These are phyloP conservation scores for Verticillium klebahnii DNA, from an alignment of 2,329 filamentous ascomycete species.

Conservation along the genomic window DNA sequence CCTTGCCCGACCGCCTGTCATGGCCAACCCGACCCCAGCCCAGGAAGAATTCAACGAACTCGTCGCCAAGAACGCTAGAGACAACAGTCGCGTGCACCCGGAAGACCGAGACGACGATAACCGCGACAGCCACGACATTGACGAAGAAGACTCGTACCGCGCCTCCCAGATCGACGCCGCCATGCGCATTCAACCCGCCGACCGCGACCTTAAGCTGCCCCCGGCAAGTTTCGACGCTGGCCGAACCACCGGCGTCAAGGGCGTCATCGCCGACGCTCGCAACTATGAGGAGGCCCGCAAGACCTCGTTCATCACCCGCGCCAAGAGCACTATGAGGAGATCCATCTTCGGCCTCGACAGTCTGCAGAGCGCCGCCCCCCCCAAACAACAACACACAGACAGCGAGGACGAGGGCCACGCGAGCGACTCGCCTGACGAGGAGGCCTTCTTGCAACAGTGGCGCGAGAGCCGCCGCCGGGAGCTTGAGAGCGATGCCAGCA, in stretches of 20 bases:
- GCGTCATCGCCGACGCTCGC: constrained; percentile 79
- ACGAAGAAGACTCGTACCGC: constrained; percentile 50
- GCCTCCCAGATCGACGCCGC: constrained; percentile 55
- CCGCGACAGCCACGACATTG: constrained; percentile 39
- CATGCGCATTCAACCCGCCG: constrained; percentile 60
- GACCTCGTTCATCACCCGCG: constrained; percentile 48
- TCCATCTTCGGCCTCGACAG: constrained; percentile 49
- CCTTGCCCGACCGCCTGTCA: constrained; percentile 27
- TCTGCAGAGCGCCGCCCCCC: constrained; percentile 10
- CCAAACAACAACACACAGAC: constrained; percentile 34
- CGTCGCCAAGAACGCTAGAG: constrained; percentile 50
- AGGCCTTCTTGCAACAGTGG: constrained; percentile 80
- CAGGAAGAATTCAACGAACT: constrained; percentile 65
- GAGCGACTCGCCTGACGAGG: constrained; percentile 64
- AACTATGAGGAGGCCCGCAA: constrained; percentile 66
- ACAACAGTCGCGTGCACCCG: constrained; percentile 42
- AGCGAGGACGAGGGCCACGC: constrained; percentile 35
- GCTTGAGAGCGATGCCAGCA: constrained; percentile 58
- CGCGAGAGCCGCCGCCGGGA: constrained; percentile 74
- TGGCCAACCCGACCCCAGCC: constrained; percentile 53
- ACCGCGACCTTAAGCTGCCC: constrained; percentile 55
- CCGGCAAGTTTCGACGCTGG: constrained; percentile 61
- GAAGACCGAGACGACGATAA: constrained; percentile 49
- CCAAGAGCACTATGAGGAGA: constrained; percentile 43
- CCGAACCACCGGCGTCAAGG: constrained; percentile 76